Evolutionary conservation across 495 filamentous ascomycete genomes (phyloP).

Genomic region (Aspergillus funiculosus): DNA sequence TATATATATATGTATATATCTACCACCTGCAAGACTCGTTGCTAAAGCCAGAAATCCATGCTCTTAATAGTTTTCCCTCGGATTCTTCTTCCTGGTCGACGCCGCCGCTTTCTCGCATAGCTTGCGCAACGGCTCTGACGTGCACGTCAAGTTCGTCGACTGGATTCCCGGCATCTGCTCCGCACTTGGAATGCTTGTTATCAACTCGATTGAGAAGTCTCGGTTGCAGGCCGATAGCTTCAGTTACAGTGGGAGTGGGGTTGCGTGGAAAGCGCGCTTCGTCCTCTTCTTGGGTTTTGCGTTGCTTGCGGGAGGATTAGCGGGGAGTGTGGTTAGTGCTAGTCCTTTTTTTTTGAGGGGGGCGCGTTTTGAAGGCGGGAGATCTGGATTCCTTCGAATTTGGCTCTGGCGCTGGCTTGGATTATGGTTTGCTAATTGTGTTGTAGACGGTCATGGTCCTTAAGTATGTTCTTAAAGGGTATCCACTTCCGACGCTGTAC

Average conservation of each 20-base stretch:
- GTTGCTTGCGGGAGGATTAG: slow-evolving; percentile 86
- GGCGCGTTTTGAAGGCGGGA: no score
- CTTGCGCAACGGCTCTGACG: slow-evolving; percentile 64
- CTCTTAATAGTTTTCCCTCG: slow-evolving; percentile 84
- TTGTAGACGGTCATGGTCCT: slow-evolving; percentile 73
- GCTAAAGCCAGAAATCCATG: background rate
- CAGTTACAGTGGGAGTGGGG: slow-evolving; percentile 76
- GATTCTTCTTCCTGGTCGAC: slow-evolving; percentile 95
- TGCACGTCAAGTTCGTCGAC: slow-evolving; percentile 95
- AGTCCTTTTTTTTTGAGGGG: background rate
- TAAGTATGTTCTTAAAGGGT: slow-evolving; percentile 78
- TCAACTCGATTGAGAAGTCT: slow-evolving; percentile 96
- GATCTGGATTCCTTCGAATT: no score
- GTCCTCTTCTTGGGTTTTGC: slow-evolving; percentile 97
- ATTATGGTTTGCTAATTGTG: background rate
- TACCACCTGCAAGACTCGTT: background rate
- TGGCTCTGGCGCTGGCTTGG: no score
- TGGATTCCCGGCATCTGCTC: slow-evolving; percentile 98
- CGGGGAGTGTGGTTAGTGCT: slow-evolving; percentile 66
- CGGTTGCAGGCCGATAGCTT: slow-evolving; percentile 80
- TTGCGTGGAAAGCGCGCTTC: slow-evolving; percentile 93
- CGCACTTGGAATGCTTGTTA: slow-evolving; percentile 91
- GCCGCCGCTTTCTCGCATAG: slow-evolving; percentile 82
- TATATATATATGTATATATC: background rate
- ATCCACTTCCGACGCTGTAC: slow-evolving; percentile 76